phyloP scores from a whole-genome alignment of 2,329 filamentous ascomycete genomes.

The Colletotrichum caudatum region DNA sequence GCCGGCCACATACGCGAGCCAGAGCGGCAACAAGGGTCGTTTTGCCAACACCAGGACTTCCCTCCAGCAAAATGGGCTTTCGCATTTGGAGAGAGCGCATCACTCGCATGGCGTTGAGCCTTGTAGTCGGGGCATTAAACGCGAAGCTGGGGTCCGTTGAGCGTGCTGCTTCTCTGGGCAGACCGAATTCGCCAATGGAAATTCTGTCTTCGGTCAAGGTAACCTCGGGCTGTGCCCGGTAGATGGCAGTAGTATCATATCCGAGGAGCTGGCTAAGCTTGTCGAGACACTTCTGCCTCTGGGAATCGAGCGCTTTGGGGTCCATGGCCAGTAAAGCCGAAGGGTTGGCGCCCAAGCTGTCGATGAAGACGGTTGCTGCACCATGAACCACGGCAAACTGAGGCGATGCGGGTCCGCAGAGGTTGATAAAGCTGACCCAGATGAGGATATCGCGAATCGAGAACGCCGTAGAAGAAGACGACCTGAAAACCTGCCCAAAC shows the following conservation, averaged over 20 bases:
- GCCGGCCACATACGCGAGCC: conserved; percentile 81
- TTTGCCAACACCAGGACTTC: conserved; percentile 98
- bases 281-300: conserved; percentile 78
- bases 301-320: conserved; percentile 74
- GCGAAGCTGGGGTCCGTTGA: conserved; percentile 74
- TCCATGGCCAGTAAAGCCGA: conserved; percentile 85
- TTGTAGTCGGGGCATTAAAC: conserved; percentile 90
- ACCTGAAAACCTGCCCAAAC: conserved; percentile 88
- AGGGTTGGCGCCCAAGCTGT: conserved; percentile 94
- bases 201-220: conserved; percentile 65
- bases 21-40: conserved; percentile 92
- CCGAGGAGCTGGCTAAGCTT: conserved; percentile 77
- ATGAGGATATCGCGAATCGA: conserved; percentile 93
- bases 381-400: conserved; percentile 76
- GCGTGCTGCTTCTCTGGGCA: conserved; percentile 65
- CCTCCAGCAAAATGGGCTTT: conserved; percentile 94
- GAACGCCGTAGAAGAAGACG: conserved; percentile 79
- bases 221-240: conserved; percentile 73
- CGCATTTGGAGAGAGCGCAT: conserved; percentile 87
- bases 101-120: conserved; percentile 89
- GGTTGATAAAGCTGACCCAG: conserved; percentile 94
- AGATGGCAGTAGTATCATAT: conserved; percentile 72
- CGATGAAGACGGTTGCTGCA: conserved; percentile 94
- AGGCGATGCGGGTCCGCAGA: conserved; percentile 61
- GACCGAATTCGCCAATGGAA: conserved; percentile 79